Base-by-base conservation (phyloP, 768 basidiomycete genomes). In the Amanita thiersii region DNA sequence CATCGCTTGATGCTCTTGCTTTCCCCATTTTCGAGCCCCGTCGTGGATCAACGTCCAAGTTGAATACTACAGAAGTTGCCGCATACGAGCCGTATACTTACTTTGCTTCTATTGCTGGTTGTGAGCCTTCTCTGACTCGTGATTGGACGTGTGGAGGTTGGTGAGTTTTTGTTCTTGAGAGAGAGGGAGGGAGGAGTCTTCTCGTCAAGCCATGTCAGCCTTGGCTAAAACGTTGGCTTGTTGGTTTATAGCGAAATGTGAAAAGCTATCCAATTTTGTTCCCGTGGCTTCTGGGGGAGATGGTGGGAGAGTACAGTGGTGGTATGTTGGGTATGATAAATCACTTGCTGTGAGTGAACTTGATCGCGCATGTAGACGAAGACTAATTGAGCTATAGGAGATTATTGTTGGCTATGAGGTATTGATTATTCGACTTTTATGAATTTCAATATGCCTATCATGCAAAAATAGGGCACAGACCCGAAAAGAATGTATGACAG, bases 71-170 rank as follows among this genome's bases (percentile, higher is more conserved):
- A 28, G 61, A 75, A 48, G 65, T 78, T 5, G 48, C 60, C 5
- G 25, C 50, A 9, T 79, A 65, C 54, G 66, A 50, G 26, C 64
- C 76, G 0, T 79, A 68, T 58, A 67, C 72, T 0, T 59, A 55
- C 42, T 77, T 69, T 48, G 74, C 78, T 0, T 67, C 69, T 25
- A 53, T 74, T 7, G 76, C 62, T 1, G 73, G 73, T 48, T 81
- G 79, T 43, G 39, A 55, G 11, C 57, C 73, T 4, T 39, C 64
- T 3, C 40, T 56, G 29, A 72, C 69, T 18, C 47, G 67, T 30
- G 59, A 62, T 15, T 79, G 77, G 75, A 52, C 65, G 21, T 80
- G 78, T 54, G 79, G 79, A 56, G 47, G 56, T 56, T 21, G 5
- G 55, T 40, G n/a, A 21, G 14, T 30, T 47, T 29, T 23, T 11